Base-by-base conservation (phyloP, 495 filamentous ascomycete species). In the Podospora comata region DNA sequence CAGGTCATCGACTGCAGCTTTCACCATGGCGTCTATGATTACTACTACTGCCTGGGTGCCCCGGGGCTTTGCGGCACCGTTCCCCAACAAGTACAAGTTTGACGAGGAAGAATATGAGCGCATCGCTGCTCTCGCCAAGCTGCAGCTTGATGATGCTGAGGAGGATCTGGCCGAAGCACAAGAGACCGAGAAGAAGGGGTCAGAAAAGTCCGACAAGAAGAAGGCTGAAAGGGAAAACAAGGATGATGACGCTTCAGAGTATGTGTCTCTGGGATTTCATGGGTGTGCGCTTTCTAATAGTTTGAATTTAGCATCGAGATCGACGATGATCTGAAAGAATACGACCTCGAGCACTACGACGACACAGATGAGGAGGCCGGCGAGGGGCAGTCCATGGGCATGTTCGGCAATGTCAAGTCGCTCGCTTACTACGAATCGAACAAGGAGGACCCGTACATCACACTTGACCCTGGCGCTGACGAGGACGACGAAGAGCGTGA, bases 371-470 rank as follows among this genome's bases (percentile, higher is more conserved):
- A 89, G 11, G 86, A 89, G 19, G 80, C 88, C 48, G 82, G 75
- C 60, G 87, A 84, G 56, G 87, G 83, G 28, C 83, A 90, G 75
- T 84, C 88, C 60, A 89, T 93, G 85, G 90, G 89, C 70, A 96
- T 97, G 89, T 97, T 99, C 77, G 94, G 94, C 67, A 97, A 97
- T 70, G 88, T 96, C 72, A 93, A 93, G 77, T 92, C 91, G 30
- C 82, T 99, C 19, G 93, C 93, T 6, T 99, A 96, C 78, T 92
- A 99, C 83, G 85, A 92, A 69, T 91, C 91, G 39, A 94, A 96
- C 76, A 90, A 92, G 73, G 91, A 94, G 44, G 96, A 99, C 75
- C 95, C 95, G 3, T 98, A 99, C 77, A 96, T 99, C 71, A 96
- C 92, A 26, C 84, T 99, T 73, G 85, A 90, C 68, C 89, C 89